phyloP scores from a whole-genome alignment of 441 rosid species.

The Pelargonium myrrhifolium region DNA sequence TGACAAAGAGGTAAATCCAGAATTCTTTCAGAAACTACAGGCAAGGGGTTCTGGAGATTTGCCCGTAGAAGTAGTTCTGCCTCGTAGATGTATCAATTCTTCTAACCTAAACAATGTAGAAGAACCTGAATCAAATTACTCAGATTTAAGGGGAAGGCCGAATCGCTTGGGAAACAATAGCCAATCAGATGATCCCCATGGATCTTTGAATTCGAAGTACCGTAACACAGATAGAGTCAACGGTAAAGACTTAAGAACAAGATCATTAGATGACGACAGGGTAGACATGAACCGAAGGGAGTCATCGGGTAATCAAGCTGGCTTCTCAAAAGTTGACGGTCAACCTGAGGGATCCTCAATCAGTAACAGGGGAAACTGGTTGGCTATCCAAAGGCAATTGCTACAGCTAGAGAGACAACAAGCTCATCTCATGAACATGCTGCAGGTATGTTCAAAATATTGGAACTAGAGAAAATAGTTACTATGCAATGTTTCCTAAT shows the following conservation, averaged over 20 bases:
- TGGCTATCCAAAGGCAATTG: constrained; percentile 94
- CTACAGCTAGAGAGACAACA: constrained; percentile 92
- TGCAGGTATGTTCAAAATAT: constrained; percentile 55
- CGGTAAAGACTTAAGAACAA: constrained; percentile 48
- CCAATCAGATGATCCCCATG: constrained; percentile 43
- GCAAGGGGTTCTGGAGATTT: constrained; percentile 65
- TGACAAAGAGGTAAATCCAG: constrained; percentile 83
- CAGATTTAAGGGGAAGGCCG: constrained; percentile 42
- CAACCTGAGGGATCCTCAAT: constrained; percentile 67
- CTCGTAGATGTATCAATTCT: constrained; percentile 58
- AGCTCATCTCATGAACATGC: constrained; percentile 84
- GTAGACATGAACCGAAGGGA: constrained; percentile 48
- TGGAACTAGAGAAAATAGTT: constrained; percentile 5
- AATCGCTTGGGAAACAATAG: constrained; percentile 33
- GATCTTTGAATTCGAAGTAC: constrained; percentile 35
- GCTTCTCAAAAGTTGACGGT: constrained; percentile 51
- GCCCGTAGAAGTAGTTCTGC: constrained; percentile 89
- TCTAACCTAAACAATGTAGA: constrained; percentile 53
- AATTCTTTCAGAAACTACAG: constrained; percentile 91
- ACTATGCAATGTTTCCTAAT: constrained; percentile 13
- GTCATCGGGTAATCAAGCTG: constrained; percentile 40
- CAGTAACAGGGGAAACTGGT: constrained; percentile 78
- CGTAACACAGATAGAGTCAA: constrained; percentile 43
- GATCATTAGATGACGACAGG: constrained; percentile 51
- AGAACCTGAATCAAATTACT: constrained; percentile 44